Evolutionary conservation across 140 eudicot genomes (phyloP).

Genomic region (Cichorium intybus): DNA sequence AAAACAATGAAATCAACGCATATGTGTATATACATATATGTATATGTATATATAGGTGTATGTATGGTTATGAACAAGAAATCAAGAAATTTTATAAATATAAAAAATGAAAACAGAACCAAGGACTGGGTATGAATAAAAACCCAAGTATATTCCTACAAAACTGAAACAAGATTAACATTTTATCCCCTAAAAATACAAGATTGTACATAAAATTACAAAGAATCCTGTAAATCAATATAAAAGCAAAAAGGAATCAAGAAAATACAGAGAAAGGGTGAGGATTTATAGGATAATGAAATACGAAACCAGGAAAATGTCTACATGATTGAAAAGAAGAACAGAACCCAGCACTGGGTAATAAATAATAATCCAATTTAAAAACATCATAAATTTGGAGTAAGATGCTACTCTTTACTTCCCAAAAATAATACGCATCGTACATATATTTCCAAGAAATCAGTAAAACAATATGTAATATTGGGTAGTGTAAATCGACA

Average conservation of each 20-base stretch:
- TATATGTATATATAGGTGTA: not conserved
- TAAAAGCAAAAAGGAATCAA: not conserved
- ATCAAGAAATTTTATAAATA: not conserved
- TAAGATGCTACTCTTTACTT: not conserved
- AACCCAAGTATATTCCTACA: not conserved
- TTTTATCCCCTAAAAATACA: not conserved
- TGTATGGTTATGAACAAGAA: slow-evolving; percentile 1
- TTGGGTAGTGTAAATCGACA: not conserved
- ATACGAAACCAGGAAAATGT: not conserved
- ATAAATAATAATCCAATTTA: not conserved
- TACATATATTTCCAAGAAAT: not conserved
- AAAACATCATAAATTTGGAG: not conserved
- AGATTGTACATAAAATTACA: not conserved
- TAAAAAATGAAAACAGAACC: not conserved
- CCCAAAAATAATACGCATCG: not conserved
- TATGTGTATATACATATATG: too few relatives aligned
- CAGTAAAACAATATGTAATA: not conserved
- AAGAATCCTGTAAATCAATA: not conserved
- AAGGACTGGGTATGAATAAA: not conserved
- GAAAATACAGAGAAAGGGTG: not conserved
- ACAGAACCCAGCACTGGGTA: not conserved
- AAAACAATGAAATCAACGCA: too few relatives aligned
- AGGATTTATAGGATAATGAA: not conserved
- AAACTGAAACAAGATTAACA: not conserved
- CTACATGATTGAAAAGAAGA: not conserved